Base-by-base conservation (phyloP, 2,329 filamentous ascomycete genomes). In the Pestalotiopsis sp. region DNA sequence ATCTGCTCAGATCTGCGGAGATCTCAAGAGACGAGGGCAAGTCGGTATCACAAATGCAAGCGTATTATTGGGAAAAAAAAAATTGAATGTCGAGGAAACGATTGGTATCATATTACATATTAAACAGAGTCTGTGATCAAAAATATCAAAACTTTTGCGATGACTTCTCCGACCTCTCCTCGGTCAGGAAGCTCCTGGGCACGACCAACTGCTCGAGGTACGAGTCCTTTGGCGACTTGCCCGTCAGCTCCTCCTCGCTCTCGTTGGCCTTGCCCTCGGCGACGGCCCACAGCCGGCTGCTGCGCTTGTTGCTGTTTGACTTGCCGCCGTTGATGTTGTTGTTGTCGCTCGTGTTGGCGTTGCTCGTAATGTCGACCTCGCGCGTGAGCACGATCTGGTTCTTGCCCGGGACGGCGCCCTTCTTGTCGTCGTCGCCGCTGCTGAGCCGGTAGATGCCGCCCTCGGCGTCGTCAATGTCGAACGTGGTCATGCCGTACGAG, bases 311-410 rank as follows among this genome's bases (percentile, higher is more conserved):
- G 31, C 31, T 36, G 31, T n/a, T 25, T 17, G 57, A 59, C 20
- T 59, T 59, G 4, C n/a, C 4, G 3, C 36, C 36, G 4, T 3
- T n/a, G 45, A 3, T n/a, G 57, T 7, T 14, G 57, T 14, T 27
- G 20, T 27, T 12, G 57, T 7, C 9, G 23, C 11, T 36, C n/a
- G 57, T 49, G 7, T 39, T 39, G 25, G 9, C 17, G 7, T 63
- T 63, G 7, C 38, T 64, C 3, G 61, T 64, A 1, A 64, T 39
- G 20, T 45, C 36, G 6, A 64, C 61, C 38, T 64, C 61, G 11
- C 61, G 27, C 11, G 61, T 64, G 38, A 64, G 61, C 17, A 64
- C 36, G 61, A 64, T 64, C 12, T 64, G 61, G 61, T 64, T 64
- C 20, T 45, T 64, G 57, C 57, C 57, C 27, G 57, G 57, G 12